Base-by-base conservation (phyloP, 208 protist genomes). In the Trypanosomatidae sp. region DNA sequence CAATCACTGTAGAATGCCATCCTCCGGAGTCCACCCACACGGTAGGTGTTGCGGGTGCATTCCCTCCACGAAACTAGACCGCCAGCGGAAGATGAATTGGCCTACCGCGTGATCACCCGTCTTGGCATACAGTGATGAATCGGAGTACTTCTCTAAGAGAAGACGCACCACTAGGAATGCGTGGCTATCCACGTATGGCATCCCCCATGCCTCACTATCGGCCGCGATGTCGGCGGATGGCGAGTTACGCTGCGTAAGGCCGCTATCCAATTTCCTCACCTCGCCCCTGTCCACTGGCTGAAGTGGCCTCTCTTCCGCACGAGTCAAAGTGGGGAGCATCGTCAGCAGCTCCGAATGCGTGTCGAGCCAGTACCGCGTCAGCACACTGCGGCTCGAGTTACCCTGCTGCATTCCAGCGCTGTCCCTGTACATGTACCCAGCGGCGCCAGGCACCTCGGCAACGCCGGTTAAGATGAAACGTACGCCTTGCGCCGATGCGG, bases 51-150 rank as follows among this genome's bases (percentile, higher is more conserved):
- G 69, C 10, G 87, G 87, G 19, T 76, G 66, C 77, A 91, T 66
- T 5, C 62, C 43, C 19, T 71, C 66, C n/a, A 88, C 53, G 62
- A 91, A 91, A 17, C 66, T 56, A 4, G 53, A 69, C 10, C 87
- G 78, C 87, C 87, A 91, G 52, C 82, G 87, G 41, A 82, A 84
- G 66, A 91, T 91, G 68, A 91, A 91, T 69, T 88, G 79, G 6
- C 87, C 87, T 2, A 89, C 66, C 28, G 86, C 80, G 44, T 87
- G 80, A 46, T 91, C 86, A 12, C 60, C 47, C 28, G 69, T 73
- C 59, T 87, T 82, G 19, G 47, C 10, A 60, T 3, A 15, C n/a
- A 39, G 43, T 15, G 30, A 49, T 0, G 66, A 46, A 25, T 47
- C 25, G 1, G n/a, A 46, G 69, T 91, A 89, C 82, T 87, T 87